These are phyloP conservation scores for Heritiera littoralis DNA, from an alignment of 345 rosid genomes.

Conservation along the genomic window DNA sequence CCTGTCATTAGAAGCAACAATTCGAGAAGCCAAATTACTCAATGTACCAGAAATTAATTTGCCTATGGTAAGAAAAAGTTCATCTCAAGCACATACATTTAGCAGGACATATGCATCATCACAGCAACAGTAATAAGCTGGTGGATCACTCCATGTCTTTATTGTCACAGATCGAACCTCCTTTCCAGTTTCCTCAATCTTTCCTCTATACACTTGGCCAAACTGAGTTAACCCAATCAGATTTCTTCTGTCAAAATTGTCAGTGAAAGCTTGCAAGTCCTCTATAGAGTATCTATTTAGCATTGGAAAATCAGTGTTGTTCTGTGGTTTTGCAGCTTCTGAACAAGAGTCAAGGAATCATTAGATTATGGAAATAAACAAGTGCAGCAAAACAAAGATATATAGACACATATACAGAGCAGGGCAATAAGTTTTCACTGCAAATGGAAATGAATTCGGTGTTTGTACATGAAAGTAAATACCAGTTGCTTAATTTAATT, in stretches of 20 bases:
- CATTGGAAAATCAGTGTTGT: not conserved
- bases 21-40: not conserved
- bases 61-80: not conserved
- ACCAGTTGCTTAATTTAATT: too few species aligned
- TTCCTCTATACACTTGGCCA: not conserved
- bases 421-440: too few species aligned
- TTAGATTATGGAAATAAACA: not conserved
- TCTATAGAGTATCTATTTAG: not conserved
- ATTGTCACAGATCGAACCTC: not conserved
- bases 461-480: too few species aligned
- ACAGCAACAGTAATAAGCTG: not conserved
- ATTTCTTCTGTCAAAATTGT: not conserved
- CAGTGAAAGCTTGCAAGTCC: not conserved
- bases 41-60: too few species aligned
- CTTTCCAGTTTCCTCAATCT: not conserved
- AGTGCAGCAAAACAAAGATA: too few species aligned
- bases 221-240: not conserved
- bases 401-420: too few species aligned
- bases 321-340: not conserved
- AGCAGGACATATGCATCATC: not conserved
- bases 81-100: not conserved
- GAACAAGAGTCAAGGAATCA: not conserved
- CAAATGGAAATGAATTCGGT: too few species aligned
- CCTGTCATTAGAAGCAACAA: too few species aligned
- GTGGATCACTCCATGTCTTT: not conserved